Evolutionary conservation across 176 grass and related monocot genomes (phyloP).

Genomic region (Typha latifolia): DNA sequence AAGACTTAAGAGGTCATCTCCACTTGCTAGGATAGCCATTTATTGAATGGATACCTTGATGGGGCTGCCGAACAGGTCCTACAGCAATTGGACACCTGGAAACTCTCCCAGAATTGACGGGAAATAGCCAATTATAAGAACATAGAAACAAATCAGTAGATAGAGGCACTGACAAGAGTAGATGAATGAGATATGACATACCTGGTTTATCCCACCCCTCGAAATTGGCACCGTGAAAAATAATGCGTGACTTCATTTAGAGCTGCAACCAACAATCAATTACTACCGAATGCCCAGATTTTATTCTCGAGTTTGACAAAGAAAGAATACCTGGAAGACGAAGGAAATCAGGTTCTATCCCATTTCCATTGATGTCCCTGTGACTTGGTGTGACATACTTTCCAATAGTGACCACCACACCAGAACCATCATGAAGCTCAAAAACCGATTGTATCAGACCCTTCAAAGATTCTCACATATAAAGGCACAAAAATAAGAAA

Average conservation of each 20-base stretch:
- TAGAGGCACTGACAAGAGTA: neutral
- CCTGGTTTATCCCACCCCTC: constrained; percentile 34
- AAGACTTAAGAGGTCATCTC: too few species aligned
- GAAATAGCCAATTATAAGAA: neutral
- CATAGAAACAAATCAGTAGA: neutral
- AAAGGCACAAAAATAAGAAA: constrained; percentile 11
- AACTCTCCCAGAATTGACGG: too few species aligned
- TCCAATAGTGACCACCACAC: constrained; percentile 84
- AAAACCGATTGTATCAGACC: constrained; percentile 95
- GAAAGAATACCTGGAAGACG: constrained; percentile 53
- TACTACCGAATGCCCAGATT: neutral
- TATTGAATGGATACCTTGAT: too few species aligned
- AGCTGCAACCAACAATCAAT: constrained; percentile 35
- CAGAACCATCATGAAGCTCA: constrained; percentile 97
- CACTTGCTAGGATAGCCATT: too few species aligned
- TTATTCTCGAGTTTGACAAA: constrained; percentile 1
- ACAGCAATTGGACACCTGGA: too few species aligned
- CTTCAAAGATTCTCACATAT: constrained; percentile 31
- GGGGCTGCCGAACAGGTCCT: too few species aligned
- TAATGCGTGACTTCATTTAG: constrained; percentile 64
- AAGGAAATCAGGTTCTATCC: constrained; percentile 75
- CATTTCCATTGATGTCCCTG: constrained; percentile 95
- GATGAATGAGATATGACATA: neutral
- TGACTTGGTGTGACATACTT: constrained; percentile 84
- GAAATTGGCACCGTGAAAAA: constrained; percentile 52